These are phyloP conservation scores for Pseudoperonospora humuli DNA, from an alignment of 352 stramenopile species.

Conservation along the genomic window DNA sequence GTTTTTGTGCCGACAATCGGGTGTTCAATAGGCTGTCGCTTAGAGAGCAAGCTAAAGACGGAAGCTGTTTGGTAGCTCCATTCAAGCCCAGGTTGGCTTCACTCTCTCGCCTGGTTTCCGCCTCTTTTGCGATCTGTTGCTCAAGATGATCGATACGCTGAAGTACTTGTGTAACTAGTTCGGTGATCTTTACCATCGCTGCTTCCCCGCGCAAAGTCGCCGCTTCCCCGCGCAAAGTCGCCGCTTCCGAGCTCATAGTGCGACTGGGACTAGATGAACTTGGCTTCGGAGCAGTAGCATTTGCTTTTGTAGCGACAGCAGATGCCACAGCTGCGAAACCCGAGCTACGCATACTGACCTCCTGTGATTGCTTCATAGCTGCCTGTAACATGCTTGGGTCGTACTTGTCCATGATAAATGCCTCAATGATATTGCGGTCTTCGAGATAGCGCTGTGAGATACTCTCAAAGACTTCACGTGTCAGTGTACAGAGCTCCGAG, in stretches of 20 bases:
- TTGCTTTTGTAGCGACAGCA: slow-evolving; percentile 5
- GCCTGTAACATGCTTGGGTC: slow-evolving; percentile 64
- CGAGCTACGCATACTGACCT: slow-evolving; percentile 42
- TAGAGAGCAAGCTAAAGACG: slow-evolving; percentile 2
- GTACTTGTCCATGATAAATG: slow-evolving; percentile 85
- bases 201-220: no score
- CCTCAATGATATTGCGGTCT: slow-evolving; percentile 72
- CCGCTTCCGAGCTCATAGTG: slow-evolving; percentile 16
- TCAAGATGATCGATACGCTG: slow-evolving; percentile 46
- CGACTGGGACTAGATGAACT: not conserved
- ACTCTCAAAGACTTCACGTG: slow-evolving; percentile 65
- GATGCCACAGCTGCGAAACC: slow-evolving; percentile 8
- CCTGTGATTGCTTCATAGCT: slow-evolving; percentile 67
- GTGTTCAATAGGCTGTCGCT: not conserved
- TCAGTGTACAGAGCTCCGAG: slow-evolving; percentile 69
- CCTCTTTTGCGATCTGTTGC: slow-evolving; percentile 34
- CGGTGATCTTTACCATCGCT: slow-evolving; percentile 19
- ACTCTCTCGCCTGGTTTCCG: slow-evolving; percentile 40
- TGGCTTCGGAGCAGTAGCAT: not conserved
- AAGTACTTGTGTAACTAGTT: slow-evolving; percentile 40
- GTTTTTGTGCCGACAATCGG: slow-evolving; percentile 1
- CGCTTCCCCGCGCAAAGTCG: slow-evolving; percentile 4
- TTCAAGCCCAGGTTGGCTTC: slow-evolving; percentile 30
- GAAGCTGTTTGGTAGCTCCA: slow-evolving; percentile 5
- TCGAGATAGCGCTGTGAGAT: slow-evolving; percentile 72